Percentiles rank a stretch among this genome's conserved stretches.
phyloP scores from a whole-genome alignment of 306 rosid genomes.

The Luffa aegyptiaca region DNA sequence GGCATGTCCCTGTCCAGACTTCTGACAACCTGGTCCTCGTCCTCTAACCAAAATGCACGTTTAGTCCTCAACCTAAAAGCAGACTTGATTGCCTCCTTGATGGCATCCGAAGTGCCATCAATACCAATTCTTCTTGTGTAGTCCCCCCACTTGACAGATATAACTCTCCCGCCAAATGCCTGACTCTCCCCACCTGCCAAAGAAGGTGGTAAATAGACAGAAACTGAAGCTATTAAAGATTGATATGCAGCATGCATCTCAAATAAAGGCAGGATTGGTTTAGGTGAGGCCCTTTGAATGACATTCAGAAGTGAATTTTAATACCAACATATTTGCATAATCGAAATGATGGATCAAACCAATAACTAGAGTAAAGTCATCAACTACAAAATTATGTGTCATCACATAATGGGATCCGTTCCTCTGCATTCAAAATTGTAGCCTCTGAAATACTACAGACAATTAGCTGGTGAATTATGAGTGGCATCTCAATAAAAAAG shows the following conservation, averaged over 20 bases:
- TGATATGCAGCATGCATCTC: not conserved
- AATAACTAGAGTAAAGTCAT: not conserved
- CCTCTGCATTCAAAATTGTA: not conserved
- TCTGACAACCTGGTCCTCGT: slow-evolving; percentile 82
- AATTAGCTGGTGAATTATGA: not conserved
- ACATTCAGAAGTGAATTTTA: not conserved
- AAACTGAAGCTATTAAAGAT: slow-evolving; percentile 6
- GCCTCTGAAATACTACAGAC: not conserved
- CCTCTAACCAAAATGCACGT: slow-evolving; percentile 96
- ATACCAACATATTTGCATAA: not conserved
- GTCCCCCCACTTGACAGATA: slow-evolving; percentile 87
- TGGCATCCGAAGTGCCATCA: slow-evolving; percentile 83
- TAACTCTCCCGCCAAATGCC: slow-evolving; percentile 78
- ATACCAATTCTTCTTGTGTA: slow-evolving; percentile 84
- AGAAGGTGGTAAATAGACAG: not conserved
- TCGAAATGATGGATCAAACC: not conserved
- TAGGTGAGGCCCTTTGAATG: not conserved
- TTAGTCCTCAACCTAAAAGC: slow-evolving; percentile 88
- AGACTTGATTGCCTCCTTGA: slow-evolving; percentile 82
- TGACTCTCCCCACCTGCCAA: slow-evolving; percentile 68
- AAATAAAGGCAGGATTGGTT: not conserved
- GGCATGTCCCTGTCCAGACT: slow-evolving; percentile 97
- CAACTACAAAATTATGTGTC: not conserved
- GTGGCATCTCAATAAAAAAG: not conserved
- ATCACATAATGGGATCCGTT: not conserved